Conservation (phyloP, 2,329 filamentous ascomycete genomes). For the Sporothrix variecibatus region DNA sequence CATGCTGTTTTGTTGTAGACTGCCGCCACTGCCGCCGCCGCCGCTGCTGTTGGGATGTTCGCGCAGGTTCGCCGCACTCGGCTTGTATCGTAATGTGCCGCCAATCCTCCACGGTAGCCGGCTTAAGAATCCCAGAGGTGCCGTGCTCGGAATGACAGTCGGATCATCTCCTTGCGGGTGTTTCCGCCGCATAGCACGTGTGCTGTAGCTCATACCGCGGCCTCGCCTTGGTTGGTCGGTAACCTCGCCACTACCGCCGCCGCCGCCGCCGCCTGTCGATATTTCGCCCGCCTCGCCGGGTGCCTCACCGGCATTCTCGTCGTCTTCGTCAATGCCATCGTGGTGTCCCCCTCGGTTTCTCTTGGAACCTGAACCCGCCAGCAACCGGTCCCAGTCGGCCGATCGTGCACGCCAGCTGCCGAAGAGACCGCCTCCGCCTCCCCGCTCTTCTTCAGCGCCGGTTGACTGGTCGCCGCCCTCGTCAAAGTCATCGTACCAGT, state of each 20-base stretch:
- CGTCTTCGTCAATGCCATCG: conserved; percentile 36
- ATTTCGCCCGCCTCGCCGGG: conserved; percentile 34
- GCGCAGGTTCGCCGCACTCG: conserved; percentile 85
- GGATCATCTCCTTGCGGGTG: conserved; percentile 65
- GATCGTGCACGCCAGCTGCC: conserved; percentile 67
- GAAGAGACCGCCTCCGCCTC: conserved; percentile 57
- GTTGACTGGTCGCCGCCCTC: too few species aligned
- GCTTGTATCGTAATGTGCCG: conserved; percentile 80
- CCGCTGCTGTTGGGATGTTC: conserved; percentile 70
- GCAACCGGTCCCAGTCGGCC: conserved; percentile 81
- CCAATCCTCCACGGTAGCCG: conserved; percentile 83
- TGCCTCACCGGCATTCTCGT: conserved; percentile 35
- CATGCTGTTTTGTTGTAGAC: neutral
- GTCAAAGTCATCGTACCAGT: conserved; percentile 73
- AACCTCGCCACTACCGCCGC: conserved; percentile 40
- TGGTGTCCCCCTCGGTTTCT: conserved; percentile 38
- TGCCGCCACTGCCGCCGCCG: conserved; percentile 42
- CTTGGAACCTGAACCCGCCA: conserved; percentile 66
- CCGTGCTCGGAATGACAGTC: conserved; percentile 86
- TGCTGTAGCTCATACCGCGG: conserved; percentile 87
- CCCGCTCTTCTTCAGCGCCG: neutral
- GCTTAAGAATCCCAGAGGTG: conserved; percentile 81
- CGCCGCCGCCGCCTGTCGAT: conserved; percentile 32
- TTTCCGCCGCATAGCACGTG: conserved; percentile 46
- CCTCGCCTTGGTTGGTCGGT: conserved; percentile 69